phyloP scores from a whole-genome alignment of 148 eudicot species.

The Vaccinium myrtillus region DNA sequence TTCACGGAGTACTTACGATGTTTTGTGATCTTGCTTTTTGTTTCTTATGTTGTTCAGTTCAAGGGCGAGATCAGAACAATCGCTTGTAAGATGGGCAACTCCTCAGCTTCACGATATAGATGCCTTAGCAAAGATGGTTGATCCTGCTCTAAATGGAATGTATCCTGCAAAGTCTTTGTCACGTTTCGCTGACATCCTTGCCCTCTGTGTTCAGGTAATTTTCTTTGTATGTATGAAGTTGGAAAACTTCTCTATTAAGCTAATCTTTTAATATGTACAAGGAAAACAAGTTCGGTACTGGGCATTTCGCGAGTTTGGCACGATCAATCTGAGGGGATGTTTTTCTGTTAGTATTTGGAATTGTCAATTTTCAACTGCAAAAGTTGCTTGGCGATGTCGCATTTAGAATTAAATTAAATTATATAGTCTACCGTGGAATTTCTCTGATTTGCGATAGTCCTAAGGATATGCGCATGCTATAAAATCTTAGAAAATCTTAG shows the following conservation, averaged over 20 bases:
- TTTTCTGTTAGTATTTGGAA: not conserved
- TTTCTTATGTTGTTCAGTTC: slow-evolving; percentile 48
- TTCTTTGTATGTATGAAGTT: not conserved
- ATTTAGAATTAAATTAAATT: not conserved
- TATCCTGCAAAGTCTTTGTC: slow-evolving; percentile 94
- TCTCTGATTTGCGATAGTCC: not conserved
- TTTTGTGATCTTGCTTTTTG: not conserved
- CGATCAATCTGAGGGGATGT: not conserved
- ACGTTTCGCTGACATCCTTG: slow-evolving; percentile 93
- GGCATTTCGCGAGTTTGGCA: not conserved
- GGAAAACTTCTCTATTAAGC: not conserved
- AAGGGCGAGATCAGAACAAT: slow-evolving; percentile 85
- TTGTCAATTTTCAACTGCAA: not conserved
- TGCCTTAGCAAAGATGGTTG: slow-evolving; percentile 92
- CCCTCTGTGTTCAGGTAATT: slow-evolving; percentile 93
- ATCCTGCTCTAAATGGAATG: slow-evolving; percentile 89
- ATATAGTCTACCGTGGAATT: not conserved
- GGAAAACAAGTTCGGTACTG: not conserved
- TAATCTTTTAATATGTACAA: not conserved
- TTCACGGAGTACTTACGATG: not conserved
- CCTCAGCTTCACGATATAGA: slow-evolving; percentile 98
- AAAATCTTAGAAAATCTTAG: not conserved
- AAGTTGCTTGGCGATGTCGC: not conserved
- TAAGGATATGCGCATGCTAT: too few relatives aligned
- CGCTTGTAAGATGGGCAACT: slow-evolving; percentile 99